Base-by-base conservation (phyloP, 306 rosid genomes). In the Gynostemma pentaphyllum region DNA sequence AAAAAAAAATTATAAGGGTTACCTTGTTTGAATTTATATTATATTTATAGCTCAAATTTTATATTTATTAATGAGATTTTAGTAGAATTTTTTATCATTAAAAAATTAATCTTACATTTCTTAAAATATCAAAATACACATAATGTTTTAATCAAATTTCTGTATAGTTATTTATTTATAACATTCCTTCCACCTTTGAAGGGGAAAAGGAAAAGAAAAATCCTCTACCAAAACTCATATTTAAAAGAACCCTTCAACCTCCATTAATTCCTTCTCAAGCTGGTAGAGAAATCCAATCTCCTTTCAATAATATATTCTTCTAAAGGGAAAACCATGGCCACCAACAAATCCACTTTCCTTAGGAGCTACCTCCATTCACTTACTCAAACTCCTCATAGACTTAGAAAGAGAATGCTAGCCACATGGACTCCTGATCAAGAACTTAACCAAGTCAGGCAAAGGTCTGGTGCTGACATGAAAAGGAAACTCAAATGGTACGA, bases 381-480 rank as follows among this genome's bases (percentile, higher is more conserved):
- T 16, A 71, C 79, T 50, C 98, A 85, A 74, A 91, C 96, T 4
- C 98, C 96, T 11, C 89, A 85, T 21, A 78, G 89, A 49, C 90
- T 91, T 0, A 79, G 81, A 49, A 88, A 68, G 76, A 79, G 98
- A 84, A 84, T 88, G 92, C 81, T 88, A 22, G 96, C 98, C 14
- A 86, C 95, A 1, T 88, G 92, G 96, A 91, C 98, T 27, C 96
- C 95, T 9, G 95, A 85, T 62, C 82, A 88, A 27, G 98, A 91
- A 74, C 84, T 80, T 49, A 86, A 87, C 92, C 89, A 86, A 72
- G 92, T 80, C 57, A 80, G 96, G 72, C 85, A 77, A 64, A 83
- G 95, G 68, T 91, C 98, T 14, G 98, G 98, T 3, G 89, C 96
- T 22, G 86, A 85, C 78, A 87, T 91, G 96, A 88, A 84, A 67